Evolutionary conservation across 176 grass and related monocot genomes (phyloP), one percentile per base, ranked within the genome.

Genomic region (Oryza rufipogon): DNA sequence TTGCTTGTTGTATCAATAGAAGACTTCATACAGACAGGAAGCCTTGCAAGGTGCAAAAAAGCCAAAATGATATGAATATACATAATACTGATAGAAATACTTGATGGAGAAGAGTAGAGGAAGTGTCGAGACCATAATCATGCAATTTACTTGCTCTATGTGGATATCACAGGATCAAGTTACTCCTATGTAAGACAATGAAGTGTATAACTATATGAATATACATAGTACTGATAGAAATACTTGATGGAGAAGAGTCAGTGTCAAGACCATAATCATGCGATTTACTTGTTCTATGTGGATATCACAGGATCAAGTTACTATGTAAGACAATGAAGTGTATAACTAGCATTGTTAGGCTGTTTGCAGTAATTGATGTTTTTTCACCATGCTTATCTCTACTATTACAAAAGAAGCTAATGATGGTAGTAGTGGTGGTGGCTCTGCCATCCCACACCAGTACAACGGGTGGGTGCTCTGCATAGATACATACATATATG

Each of bases 171-270:
- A 26, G 5, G 36, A 68, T 68, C 11, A 81, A 47, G 3, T 16
- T 54, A 54, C 51, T 28, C 28, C 51, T 19, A 17, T 56, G 16
- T 15, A 74, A 73, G 36, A 73, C 9, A 11, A 19, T 12, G 54
- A 73, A 83, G 61, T 65, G 56, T 41, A 83, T 34, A 23, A 34
- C 25, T 74, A 64, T 82, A 81, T 64, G 25, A 76, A 71, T n/a
- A 66, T 28, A 61, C 78, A 81, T 22, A 64, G 5, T 47, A 85
- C 9, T 76, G 25, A 34, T 64, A 81, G 23, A 73, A 64, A 6
- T 32, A 64, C 11, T 71, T 49, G 33, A 22, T 68, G 19, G 54
- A n/a, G 1, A 70, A 76, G 64, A 32, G 68, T 70, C 54, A 60
- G 63, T 78, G 64, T 14, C 38, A 7, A 3, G 77, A 73, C 58